phyloP scores from a whole-genome alignment of 202 grass and related monocot species.

The Saccharum hybrid region DNA sequence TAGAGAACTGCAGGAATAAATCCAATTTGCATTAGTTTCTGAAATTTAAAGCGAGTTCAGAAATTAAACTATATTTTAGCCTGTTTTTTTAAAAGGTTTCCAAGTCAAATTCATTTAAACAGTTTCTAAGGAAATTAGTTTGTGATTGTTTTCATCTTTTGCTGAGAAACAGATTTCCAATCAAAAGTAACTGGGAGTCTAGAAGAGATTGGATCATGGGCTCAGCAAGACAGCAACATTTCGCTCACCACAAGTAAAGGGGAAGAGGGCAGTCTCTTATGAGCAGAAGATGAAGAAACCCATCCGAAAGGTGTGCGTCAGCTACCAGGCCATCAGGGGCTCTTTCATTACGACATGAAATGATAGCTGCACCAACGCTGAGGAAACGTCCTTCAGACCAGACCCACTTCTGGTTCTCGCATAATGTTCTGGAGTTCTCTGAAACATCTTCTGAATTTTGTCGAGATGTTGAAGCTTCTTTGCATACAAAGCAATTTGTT shows the following conservation, averaged over 20 bases:
- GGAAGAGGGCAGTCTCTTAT: constrained; percentile 90
- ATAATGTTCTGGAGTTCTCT: constrained; percentile 38
- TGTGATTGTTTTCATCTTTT: not conserved
- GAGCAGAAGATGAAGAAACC: constrained; percentile 94
- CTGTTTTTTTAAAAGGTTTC: not conserved
- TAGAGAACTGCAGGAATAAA: not conserved
- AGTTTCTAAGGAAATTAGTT: not conserved
- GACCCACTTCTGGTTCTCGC: constrained; percentile 61
- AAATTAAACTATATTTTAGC: not conserved
- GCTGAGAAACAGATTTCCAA: not conserved
- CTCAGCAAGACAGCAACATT: constrained; percentile 7
- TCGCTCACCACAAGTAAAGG: constrained; percentile 79
- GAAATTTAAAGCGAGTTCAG: not conserved
- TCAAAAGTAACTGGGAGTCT: not conserved
- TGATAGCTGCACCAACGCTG: constrained; percentile 84
- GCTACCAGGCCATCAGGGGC: constrained; percentile 86
- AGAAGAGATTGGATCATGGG: constrained; percentile 24
- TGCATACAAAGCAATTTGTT: constrained; percentile 78
- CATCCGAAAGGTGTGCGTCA: constrained; percentile 96
- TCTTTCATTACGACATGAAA: constrained; percentile 95
- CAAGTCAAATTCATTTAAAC: not conserved
- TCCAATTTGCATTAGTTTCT: not conserved
- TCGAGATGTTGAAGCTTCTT: constrained; percentile 48
- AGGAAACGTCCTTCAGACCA: constrained; percentile 74
- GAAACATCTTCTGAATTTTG: constrained; percentile 41